Evolutionary conservation across 2,329 filamentous ascomycete genomes (phyloP).

Genomic region (Sarocladium strictum): DNA sequence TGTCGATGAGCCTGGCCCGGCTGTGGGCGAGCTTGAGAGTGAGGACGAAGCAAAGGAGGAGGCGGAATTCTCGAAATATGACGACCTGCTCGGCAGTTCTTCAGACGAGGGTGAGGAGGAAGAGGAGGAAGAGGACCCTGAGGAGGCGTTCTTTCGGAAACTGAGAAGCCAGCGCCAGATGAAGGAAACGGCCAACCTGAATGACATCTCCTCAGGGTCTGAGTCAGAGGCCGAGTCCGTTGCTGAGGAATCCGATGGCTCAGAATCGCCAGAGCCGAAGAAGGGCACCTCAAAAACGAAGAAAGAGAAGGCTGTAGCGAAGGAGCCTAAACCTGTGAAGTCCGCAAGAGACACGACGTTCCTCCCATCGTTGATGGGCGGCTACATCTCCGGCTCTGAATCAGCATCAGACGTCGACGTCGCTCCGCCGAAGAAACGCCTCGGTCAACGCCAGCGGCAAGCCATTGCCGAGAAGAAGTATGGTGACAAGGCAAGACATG

Average conservation of each 20-base stretch:
- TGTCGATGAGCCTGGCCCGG: constrained; percentile 19
- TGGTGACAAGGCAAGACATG: constrained; percentile 63
- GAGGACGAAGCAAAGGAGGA: constrained; percentile 21
- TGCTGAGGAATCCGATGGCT: constrained; percentile 18
- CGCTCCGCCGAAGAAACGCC: constrained; percentile 61
- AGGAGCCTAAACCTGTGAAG: constrained; percentile 12
- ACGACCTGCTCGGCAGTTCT: constrained; percentile 38
- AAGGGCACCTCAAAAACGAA: constrained; percentile 17
- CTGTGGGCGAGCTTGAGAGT: constrained; percentile 16
- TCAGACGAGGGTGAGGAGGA: constrained; percentile 35
- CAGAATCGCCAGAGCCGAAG: constrained; percentile 24
- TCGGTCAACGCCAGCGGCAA: constrained; percentile 72
- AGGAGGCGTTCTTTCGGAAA: constrained; percentile 23
- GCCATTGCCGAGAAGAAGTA: constrained; percentile 78
- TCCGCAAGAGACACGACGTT: constrained; percentile 49
- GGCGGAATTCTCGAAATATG: constrained; percentile 31
- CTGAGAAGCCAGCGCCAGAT: constrained; percentile 18
- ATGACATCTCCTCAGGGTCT: constrained; percentile 32
- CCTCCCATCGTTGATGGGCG: constrained; percentile 70
- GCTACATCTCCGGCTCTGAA: constrained; percentile 73
- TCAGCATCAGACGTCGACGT: constrained; percentile 62
- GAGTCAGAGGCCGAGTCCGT: constrained; percentile 16
- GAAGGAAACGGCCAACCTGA: constrained; percentile 30
- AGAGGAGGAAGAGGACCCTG: constrained; percentile 25
- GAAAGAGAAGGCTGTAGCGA: constrained; percentile 16